Conservation (phyloP, 495 filamentous ascomycete genomes). For the Lasiosphaeria ovina region DNA sequence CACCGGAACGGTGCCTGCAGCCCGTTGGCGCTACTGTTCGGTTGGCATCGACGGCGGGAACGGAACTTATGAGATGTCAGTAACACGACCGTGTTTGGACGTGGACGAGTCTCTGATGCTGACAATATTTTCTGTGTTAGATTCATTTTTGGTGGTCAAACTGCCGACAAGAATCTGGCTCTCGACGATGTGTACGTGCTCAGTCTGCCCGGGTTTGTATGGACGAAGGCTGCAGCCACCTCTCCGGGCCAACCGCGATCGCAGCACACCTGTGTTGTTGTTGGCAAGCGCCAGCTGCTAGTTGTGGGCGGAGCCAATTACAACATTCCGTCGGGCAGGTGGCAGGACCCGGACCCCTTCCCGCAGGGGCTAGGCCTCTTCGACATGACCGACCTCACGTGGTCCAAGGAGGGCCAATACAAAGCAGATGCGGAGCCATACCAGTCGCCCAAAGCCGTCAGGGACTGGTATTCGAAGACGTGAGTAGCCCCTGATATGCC, state of each 20-base stretch:
- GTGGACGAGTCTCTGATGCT: background rate
- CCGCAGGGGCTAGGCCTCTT: slow-evolving; percentile 15
- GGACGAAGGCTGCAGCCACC: slow-evolving; percentile 29
- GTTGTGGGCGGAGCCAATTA: slow-evolving; percentile 15
- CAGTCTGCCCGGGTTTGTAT: slow-evolving; percentile 47
- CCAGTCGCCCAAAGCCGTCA: slow-evolving; percentile 7
- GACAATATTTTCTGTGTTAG: slow-evolving; percentile 17
- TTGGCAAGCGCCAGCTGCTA: slow-evolving; percentile 42
- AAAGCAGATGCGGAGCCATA: slow-evolving; percentile 12
- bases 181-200: slow-evolving; percentile 40
- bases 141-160: slow-evolving; percentile 36
- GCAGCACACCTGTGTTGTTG: slow-evolving; percentile 31
- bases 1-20: slow-evolving; percentile 26
- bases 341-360: slow-evolving; percentile 1
- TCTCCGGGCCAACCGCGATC: slow-evolving; percentile 24
- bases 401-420: slow-evolving; percentile 6
- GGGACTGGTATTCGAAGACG: slow-evolving; percentile 9
- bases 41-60: slow-evolving; percentile 31
- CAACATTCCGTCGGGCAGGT: background rate
- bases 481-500: background rate
- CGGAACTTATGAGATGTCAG: slow-evolving; percentile 34
- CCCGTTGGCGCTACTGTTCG: slow-evolving; percentile 25
- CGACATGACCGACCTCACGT: slow-evolving; percentile 17
- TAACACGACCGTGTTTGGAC: background rate
- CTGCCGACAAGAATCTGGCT: slow-evolving; percentile 9